Base-by-base conservation (phyloP, 176 grass and related monocot species). In the Paspalum vaginatum region DNA sequence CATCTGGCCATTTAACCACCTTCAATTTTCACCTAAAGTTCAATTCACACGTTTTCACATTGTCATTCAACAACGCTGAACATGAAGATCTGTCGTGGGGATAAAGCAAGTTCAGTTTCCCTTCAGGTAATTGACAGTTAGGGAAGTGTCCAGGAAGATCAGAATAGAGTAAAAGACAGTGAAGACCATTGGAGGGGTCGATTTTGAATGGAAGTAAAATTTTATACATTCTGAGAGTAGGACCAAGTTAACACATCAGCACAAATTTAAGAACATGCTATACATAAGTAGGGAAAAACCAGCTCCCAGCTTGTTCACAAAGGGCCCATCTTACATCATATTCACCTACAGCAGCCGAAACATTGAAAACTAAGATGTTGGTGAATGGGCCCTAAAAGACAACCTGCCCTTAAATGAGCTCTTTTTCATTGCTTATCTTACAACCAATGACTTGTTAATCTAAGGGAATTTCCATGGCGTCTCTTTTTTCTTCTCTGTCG, bases 401-500 rank as follows among this genome's bases (percentile, higher is more conserved):
- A 32, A 32, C 32, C 32, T 32, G 32, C 32, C 3, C 32, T 32
- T 32, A 3, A 32, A 55, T 40, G 42, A 75, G 4, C 32, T 49
- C 44, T 74, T 0, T 15, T 20, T 61, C 3, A 55, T 9, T 70
- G 38, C 20, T 85, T 42, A 89, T 45, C 70, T 48, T 69, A 69
- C 50, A 58, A 37, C 0, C 47, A n/a, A 48, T 76, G 63, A 57
- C 64, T 54, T 59, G 63, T 49, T n/a, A 47, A 17, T 85, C 87
- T 81, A 56, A 65, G 82, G 6, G 71, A 76, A 2, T 68, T 77
- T 79, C 83, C 66, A 15, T 71, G 88, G 2, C 81, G 52, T 21
- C 55, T 76, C 15, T 17, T 20, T 66, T 79, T 91, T 81, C 92
- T 95, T 85, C 90, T 87, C 47, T 60, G 68, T 27, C 72, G 74